Evolutionary conservation across 768 basidiomycete genomes (phyloP).

Genomic region (Xerocomus potaroensis): DNA sequence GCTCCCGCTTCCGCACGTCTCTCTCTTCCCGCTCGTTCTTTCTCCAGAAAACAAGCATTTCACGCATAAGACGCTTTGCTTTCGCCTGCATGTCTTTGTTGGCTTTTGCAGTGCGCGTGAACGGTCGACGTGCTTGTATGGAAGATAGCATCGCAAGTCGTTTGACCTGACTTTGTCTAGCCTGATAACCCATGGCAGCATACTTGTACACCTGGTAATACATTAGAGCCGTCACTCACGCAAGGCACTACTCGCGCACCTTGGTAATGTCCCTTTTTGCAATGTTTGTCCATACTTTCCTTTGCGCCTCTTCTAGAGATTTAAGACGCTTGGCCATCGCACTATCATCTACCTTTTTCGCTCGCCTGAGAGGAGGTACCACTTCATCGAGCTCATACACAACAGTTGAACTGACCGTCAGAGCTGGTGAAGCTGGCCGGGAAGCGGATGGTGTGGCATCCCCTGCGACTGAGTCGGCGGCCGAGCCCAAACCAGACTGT

Average conservation of each 20-base stretch:
- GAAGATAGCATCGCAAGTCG: conserved; percentile 73
- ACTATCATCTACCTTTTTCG: conserved; percentile 71
- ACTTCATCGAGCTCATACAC: conserved; percentile 70
- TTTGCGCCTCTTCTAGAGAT: conserved; percentile 76
- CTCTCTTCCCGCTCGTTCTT: conserved; percentile 97
- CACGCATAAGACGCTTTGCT: conserved; percentile 85
- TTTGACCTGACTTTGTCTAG: conserved; percentile 65
- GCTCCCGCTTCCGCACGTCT: conserved; percentile 87
- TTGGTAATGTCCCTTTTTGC: conserved; percentile 81
- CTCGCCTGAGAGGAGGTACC: conserved; percentile 67
- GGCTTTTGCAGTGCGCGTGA: conserved; percentile 68
- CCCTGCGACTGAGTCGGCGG: conserved; percentile 49
- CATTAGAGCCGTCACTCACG: conserved; percentile 4
- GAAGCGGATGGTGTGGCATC: conserved; percentile 69
- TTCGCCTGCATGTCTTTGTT: conserved; percentile 82
- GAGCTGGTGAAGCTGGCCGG: conserved; percentile 62
- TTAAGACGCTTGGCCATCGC: conserved; percentile 72
- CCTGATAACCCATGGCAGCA: conserved; percentile 59
- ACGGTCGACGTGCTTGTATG: conserved; percentile 74
- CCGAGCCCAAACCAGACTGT: conserved; percentile 46
- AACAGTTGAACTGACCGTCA: conserved; percentile 49
- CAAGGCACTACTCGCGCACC: conserved; percentile 35
- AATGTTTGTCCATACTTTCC: conserved; percentile 88
- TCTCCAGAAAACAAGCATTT: conserved; percentile 97
- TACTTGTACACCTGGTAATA: conserved; percentile 71